Evolutionary conservation across 257 asterid genomes (phyloP).

Genomic region (Plantago ovata): DNA sequence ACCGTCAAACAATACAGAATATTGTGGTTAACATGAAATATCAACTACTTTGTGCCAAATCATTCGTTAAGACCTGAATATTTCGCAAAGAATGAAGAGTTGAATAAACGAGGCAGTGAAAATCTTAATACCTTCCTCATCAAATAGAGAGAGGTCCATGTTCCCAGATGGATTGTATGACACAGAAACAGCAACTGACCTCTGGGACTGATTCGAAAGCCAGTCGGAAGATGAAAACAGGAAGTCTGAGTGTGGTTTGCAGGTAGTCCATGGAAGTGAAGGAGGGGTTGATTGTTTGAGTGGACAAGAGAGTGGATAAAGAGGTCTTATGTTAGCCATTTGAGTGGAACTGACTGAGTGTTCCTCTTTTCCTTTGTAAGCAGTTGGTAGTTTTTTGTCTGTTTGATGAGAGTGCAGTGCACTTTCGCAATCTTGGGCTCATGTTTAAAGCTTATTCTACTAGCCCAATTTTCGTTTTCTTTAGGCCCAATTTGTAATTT

Average conservation of each 20-base stretch:
- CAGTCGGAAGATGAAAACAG: constrained; percentile 12
- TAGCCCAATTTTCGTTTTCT: neutral
- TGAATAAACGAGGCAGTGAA: neutral
- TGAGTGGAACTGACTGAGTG: constrained; percentile 12
- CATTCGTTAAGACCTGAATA: neutral
- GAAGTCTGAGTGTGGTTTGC: constrained; percentile 27
- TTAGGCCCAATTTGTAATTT: too few species aligned
- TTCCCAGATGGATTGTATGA: constrained; percentile 77
- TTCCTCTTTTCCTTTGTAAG: neutral
- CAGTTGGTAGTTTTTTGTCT: too few species aligned
- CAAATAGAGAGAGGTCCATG: constrained; percentile 59
- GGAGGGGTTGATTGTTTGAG: constrained; percentile 29
- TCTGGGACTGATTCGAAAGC: constrained; percentile 18
- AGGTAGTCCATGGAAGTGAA: constrained; percentile 30
- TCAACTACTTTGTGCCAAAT: neutral
- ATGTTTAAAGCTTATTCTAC: too few species aligned
- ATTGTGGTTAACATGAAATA: neutral
- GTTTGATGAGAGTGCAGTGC: neutral
- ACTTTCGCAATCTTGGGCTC: neutral
- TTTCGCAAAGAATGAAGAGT: neutral
- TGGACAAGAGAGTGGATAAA: constrained; percentile 46
- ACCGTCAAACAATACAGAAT: neutral
- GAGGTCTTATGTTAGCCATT: constrained; percentile 58
- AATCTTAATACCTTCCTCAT: constrained; percentile 35
- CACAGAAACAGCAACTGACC: constrained; percentile 41